Percentiles rank a stretch among this genome's conserved stretches.
phyloP scores from a whole-genome alignment of 257 asterid species.

The Solanum etuberosum region DNA sequence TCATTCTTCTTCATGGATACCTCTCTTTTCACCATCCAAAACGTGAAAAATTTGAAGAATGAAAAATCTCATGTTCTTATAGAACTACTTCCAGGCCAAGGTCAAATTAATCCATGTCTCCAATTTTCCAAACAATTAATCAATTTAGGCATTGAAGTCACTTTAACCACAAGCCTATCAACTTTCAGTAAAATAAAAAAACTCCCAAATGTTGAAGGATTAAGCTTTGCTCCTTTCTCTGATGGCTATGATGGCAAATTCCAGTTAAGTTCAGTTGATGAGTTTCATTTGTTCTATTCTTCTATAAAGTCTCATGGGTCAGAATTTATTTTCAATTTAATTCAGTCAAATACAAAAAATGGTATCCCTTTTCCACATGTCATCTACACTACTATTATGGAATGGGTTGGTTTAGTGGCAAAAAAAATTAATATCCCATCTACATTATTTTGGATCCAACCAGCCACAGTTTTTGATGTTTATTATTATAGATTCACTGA shows the following conservation, averaged over 20 bases:
- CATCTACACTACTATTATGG: not conserved
- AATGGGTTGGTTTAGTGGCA: no score
- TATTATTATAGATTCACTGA: conserved; percentile 1
- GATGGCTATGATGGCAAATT: not conserved
- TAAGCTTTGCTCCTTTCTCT: not conserved
- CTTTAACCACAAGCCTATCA: not conserved
- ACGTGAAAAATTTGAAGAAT: no score
- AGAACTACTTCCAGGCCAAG: conserved; percentile 13
- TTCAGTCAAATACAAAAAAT: not conserved
- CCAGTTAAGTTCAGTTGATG: not conserved
- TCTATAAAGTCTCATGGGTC: not conserved
- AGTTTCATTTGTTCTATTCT: not conserved
- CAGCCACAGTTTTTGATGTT: not conserved
- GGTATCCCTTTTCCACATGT: not conserved
- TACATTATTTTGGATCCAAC: not conserved
- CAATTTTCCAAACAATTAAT: conserved; percentile 2
- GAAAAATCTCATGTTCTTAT: conserved; percentile 5
- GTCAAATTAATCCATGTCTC: conserved; percentile 17
- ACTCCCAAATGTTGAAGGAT: not conserved
- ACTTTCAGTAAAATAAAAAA: not conserved
- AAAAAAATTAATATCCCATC: no score
- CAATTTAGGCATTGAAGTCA: not conserved
- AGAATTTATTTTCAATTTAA: not conserved
- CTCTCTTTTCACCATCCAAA: not conserved
- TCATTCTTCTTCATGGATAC: not conserved